A percentile compares a stretch with the other conserved stretches of the same genome.
phyloP scores from a whole-genome alignment of 1,139 yeast genomes.

The Taphrina deformans region DNA sequence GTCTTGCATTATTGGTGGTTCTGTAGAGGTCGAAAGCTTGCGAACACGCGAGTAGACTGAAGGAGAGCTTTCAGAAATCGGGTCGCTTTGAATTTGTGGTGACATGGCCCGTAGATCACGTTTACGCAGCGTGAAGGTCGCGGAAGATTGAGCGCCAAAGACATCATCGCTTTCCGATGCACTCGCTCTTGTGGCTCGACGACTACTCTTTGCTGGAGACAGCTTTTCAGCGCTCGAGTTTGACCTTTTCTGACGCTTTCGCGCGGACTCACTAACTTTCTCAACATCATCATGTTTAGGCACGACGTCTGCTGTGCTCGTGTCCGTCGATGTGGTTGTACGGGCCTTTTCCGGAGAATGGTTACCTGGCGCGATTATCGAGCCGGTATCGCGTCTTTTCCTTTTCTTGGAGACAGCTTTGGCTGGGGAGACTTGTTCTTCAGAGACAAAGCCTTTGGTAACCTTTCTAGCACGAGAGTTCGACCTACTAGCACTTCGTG shows the following conservation, averaged over 20 bases:
- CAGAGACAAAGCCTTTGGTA: background rate
- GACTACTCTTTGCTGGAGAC: background rate
- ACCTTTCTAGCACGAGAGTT: background rate
- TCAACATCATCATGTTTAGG: background rate
- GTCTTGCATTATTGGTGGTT: slow-evolving; percentile 3
- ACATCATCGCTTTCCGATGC: slow-evolving; percentile 2
- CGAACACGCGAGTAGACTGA: slow-evolving; percentile 27
- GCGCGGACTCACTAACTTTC: background rate
- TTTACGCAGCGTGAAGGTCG: background rate
- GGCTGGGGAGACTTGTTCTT: background rate
- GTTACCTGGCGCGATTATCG: background rate
- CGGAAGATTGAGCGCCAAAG: background rate
- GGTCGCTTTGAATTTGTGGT: slow-evolving; percentile 20
- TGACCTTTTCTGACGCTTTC: background rate
- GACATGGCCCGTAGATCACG: slow-evolving; percentile 4
- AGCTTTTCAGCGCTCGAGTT: too few relatives aligned
- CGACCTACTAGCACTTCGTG: slow-evolving; percentile 1
- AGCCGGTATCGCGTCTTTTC: background rate
- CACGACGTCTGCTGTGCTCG: background rate
- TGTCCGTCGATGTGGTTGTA: background rate
- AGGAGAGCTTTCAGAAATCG: slow-evolving; percentile 21
- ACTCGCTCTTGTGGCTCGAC: background rate
- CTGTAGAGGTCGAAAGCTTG: slow-evolving; percentile 2
- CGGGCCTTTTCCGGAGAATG: background rate
- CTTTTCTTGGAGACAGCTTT: background rate